Conservation (phyloP, 176 grass and related monocot genomes). For the Metroxylon sagu region DNA sequence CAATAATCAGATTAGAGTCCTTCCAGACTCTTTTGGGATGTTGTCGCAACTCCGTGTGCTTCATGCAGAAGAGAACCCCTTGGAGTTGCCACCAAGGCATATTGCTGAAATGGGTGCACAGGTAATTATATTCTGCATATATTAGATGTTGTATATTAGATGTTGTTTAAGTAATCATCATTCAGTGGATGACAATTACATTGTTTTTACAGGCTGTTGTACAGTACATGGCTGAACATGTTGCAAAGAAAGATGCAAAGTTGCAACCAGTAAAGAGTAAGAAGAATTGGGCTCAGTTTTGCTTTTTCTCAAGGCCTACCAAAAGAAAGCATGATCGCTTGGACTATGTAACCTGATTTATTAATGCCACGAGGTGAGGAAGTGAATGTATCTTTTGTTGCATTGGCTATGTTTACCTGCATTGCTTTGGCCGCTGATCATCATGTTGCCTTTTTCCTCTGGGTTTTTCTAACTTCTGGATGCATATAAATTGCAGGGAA, state of each 20-base stretch:
- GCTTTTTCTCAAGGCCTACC: slow-evolving; percentile 78
- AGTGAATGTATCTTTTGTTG: slow-evolving; percentile 2
- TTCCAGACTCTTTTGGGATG: slow-evolving; percentile 82
- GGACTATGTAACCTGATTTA: slow-evolving; percentile 36
- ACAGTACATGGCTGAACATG: slow-evolving; percentile 69
- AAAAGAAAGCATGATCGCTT: slow-evolving; percentile 93
- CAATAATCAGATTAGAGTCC: slow-evolving; percentile 91
- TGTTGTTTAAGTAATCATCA: slow-evolving; percentile 1
- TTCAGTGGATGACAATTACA: slow-evolving; percentile 10
- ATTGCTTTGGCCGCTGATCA: too few relatives aligned
- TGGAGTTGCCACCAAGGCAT: slow-evolving; percentile 86
- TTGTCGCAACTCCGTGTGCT: slow-evolving; percentile 58
- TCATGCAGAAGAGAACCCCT: slow-evolving; percentile 80
- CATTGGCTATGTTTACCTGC: too few relatives aligned
- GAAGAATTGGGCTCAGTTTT: slow-evolving; percentile 69
- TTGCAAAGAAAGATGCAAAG: slow-evolving; percentile 46
- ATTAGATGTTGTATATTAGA: not conserved
- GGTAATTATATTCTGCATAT: slow-evolving; percentile 26
- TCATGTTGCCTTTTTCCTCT: too few relatives aligned
- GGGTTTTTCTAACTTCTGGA: too few relatives aligned
- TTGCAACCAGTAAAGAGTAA: slow-evolving; percentile 53
- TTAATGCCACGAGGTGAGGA: not conserved
- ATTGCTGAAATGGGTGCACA: slow-evolving; percentile 82
- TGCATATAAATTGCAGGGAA: too few relatives aligned
- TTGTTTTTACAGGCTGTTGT: slow-evolving; percentile 56